These are phyloP conservation scores for Theileria annulata DNA, from an alignment of 169 alveolate genomes.

Conservation along the genomic window DNA sequence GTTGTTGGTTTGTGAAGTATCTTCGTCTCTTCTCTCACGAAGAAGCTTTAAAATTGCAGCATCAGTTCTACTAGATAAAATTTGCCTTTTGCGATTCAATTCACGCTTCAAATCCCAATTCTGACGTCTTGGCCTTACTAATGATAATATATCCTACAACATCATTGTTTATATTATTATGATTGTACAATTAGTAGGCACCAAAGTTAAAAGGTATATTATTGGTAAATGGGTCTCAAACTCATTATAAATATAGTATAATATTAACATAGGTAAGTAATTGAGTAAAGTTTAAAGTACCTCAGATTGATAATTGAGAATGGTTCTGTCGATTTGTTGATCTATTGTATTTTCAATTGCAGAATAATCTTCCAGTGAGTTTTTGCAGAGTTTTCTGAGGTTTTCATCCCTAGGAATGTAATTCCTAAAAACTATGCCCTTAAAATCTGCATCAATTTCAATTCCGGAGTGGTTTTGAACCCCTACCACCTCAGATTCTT, in stretches of 20 bases:
- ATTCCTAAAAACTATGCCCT: conserved; percentile 50
- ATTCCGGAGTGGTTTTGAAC: no score
- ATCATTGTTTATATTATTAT: neutral
- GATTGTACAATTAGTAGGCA: neutral
- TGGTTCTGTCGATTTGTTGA: conserved; percentile 27
- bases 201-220: neutral
- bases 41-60: conserved; percentile 76
- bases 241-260: neutral
- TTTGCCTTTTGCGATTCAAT: conserved; percentile 68
- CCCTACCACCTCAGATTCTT: conserved; percentile 8
- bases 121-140: conserved; percentile 61
- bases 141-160: conserved; percentile 59
- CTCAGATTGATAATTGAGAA: conserved; percentile 44
- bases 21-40: conserved; percentile 18
- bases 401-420: conserved; percentile 65
- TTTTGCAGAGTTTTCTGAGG: conserved; percentile 42
- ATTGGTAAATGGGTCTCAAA: neutral
- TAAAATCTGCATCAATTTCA: conserved; percentile 38
- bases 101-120: conserved; percentile 82
- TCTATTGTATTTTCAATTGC: conserved; percentile 57
- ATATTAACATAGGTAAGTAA: neutral
- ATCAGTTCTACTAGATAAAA: conserved; percentile 76
- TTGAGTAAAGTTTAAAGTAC: conserved; percentile 3
- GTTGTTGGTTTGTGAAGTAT: neutral
- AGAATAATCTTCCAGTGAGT: conserved; percentile 52